phyloP scores from a whole-genome alignment of 2,329 filamentous ascomycete species.

The Paracoccidioides brasiliensis region DNA sequence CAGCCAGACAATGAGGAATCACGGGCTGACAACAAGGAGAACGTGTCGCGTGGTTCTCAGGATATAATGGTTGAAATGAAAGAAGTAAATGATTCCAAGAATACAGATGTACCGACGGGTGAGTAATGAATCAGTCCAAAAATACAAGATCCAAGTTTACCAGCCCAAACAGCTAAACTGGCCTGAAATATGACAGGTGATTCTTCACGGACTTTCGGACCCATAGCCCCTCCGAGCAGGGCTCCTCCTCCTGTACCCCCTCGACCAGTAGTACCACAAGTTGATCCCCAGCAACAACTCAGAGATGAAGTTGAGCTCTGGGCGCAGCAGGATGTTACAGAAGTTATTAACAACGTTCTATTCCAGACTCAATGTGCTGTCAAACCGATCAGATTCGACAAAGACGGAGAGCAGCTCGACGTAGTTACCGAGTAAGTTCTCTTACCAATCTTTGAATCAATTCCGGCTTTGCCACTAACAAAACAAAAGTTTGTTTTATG shows the following conservation, averaged over 20 bases:
- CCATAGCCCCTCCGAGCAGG: slow-evolving; percentile 29
- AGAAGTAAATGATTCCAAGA: slow-evolving; percentile 11
- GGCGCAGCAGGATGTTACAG: slow-evolving; percentile 87
- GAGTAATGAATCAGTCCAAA: not conserved
- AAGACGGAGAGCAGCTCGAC: slow-evolving; percentile 66
- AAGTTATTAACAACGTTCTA: slow-evolving; percentile 86
- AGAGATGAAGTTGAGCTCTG: slow-evolving; percentile 43
- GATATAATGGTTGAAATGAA: slow-evolving; percentile 16
- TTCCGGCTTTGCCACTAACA: slow-evolving; percentile 7
- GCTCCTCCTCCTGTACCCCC: slow-evolving; percentile 47
- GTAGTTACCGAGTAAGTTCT: slow-evolving; percentile 51
- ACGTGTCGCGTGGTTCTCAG: slow-evolving; percentile 18
- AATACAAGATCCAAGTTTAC: not conserved
- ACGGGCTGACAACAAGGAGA: slow-evolving; percentile 27
- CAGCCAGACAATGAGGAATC: slow-evolving; percentile 6
- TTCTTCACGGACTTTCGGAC: slow-evolving; percentile 4
- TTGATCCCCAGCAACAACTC: slow-evolving; percentile 23
- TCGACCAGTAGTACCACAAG: slow-evolving; percentile 29
- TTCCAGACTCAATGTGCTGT: slow-evolving; percentile 86
- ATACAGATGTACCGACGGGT: slow-evolving; percentile 6
- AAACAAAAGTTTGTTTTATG: slow-evolving; percentile 37
- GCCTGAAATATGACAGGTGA: not conserved
- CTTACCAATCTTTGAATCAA: too few species aligned
- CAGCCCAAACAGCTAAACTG: not conserved
- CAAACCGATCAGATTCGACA: slow-evolving; percentile 51